These are phyloP conservation scores for Suhomyces vadensis DNA, from an alignment of 805 yeast species.

Conservation along the genomic window DNA sequence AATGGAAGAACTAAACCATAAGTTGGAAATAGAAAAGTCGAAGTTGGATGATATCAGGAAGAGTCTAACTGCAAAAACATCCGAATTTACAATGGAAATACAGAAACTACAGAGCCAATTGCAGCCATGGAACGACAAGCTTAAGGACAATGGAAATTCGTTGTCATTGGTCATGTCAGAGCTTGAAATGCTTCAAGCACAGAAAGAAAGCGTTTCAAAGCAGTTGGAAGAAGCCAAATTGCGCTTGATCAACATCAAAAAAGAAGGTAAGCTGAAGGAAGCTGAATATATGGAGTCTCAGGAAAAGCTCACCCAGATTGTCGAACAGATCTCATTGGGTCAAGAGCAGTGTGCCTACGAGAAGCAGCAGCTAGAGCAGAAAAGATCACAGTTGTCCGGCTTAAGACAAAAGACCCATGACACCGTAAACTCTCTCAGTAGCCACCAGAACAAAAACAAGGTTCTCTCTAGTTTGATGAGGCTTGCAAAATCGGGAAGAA, in stretches of 20 bases:
- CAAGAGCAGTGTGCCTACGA: conserved; percentile 56
- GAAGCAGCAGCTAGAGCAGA: conserved; percentile 46
- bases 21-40: conserved; percentile 53
- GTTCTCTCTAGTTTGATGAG: conserved; percentile 70
- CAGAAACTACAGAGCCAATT: conserved; percentile 61
- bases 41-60: conserved; percentile 63
- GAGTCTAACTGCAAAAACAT: conserved; percentile 73
- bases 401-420: conserved; percentile 66
- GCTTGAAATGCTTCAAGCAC: conserved; percentile 56
- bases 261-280: conserved; percentile 52
- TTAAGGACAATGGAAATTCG: conserved; percentile 63
- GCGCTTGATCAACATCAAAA: conserved; percentile 45
- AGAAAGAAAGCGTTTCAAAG: conserved; percentile 41
- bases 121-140: conserved; percentile 79
- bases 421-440: conserved; percentile 59
- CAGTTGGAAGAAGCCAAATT: conserved; percentile 48
- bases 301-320: conserved; percentile 49
- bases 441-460: conserved; percentile 65
- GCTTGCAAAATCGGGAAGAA: conserved; percentile 76
- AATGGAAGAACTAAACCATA: conserved; percentile 42
- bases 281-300: conserved; percentile 46
- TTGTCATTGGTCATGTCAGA: conserved; percentile 65
- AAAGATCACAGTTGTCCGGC: conserved; percentile 53
- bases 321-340: conserved; percentile 59
- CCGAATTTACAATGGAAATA: conserved; percentile 63